Conservation (phyloP, 495 filamentous ascomycete genomes). For the Tricharina praecox region DNA sequence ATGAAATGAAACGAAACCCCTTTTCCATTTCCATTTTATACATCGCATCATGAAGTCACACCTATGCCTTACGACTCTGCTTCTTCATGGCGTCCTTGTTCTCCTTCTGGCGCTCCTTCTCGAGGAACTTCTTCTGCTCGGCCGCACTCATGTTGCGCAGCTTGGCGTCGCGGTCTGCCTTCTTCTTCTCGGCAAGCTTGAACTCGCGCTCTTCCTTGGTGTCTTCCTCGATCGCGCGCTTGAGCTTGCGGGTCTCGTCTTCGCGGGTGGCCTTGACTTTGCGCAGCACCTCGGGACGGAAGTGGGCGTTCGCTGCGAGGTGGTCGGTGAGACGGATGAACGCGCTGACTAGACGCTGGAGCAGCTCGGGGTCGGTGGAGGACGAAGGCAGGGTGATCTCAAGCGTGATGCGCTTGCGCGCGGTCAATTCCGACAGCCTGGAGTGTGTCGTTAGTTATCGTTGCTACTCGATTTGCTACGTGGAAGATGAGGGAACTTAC, state of each 20-base stretch:
- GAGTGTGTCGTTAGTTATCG: conserved; percentile 25
- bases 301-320: conserved; percentile 59
- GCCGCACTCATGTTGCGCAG: conserved; percentile 73
- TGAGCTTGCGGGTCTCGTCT: conserved; percentile 61
- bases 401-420: conserved; percentile 74
- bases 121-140: conserved; percentile 87
- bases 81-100: conserved; percentile 56
- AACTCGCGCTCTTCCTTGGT: conserved; percentile 74
- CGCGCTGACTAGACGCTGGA: conserved; percentile 62
- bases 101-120: conserved; percentile 76
- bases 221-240: conserved; percentile 71
- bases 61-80: conserved; percentile 25
- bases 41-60: no score
- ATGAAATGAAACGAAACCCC: no score
- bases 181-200: conserved; percentile 70
- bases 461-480: neutral
- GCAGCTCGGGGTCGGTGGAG: conserved; percentile 44
- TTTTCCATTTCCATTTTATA: no score
- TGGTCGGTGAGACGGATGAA: conserved; percentile 72
- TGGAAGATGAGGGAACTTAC: conserved; percentile 34
- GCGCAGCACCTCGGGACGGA: conserved; percentile 74
- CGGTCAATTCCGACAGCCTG: conserved; percentile 69
- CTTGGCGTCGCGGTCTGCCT: conserved; percentile 74
- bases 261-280: conserved; percentile 69
- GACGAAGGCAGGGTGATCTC: conserved; percentile 52